These are phyloP conservation scores for Aspergillus biplanus DNA, from an alignment of 495 filamentous ascomycete species.

Conservation along the genomic window DNA sequence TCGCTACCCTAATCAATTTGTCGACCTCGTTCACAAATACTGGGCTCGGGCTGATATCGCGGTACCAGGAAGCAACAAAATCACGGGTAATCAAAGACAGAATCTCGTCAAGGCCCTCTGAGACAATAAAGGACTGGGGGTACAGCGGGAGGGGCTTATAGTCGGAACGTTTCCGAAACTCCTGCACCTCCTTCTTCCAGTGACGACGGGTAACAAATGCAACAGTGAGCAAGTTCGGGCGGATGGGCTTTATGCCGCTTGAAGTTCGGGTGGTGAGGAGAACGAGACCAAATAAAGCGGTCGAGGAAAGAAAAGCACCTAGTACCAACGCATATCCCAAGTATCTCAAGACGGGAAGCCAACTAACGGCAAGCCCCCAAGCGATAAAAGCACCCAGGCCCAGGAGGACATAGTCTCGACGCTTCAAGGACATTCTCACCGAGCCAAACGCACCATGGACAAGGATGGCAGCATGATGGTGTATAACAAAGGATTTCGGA, in stretches of 20 bases:
- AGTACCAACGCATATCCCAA: constrained; percentile 75
- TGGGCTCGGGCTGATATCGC: constrained; percentile 77
- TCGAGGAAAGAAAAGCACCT: constrained; percentile 61
- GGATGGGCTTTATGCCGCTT: constrained; percentile 35
- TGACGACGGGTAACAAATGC: constrained; percentile 64
- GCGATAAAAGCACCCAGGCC: constrained; percentile 74
- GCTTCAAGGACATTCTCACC: constrained; percentile 74
- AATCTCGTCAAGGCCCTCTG: constrained; percentile 77
- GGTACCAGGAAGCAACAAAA: constrained; percentile 89
- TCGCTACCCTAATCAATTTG: constrained; percentile 71
- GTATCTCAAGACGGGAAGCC: constrained; percentile 79
- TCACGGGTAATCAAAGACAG: constrained; percentile 78
- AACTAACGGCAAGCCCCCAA: constrained; percentile 81
- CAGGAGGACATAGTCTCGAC: constrained; percentile 73
- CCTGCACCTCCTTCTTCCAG: constrained; percentile 71
- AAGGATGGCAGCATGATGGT: constrained; percentile 41
- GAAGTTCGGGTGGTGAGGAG: constrained; percentile 60
- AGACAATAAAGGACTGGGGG: constrained; percentile 76
- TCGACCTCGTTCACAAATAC: constrained; percentile 86
- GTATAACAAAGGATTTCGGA: neutral
- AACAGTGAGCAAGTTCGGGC: constrained; percentile 39
- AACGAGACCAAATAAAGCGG: constrained; percentile 57
- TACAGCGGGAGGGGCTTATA: constrained; percentile 68
- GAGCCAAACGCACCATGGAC: constrained; percentile 19
- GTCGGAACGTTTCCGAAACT: constrained; percentile 53